Evolutionary conservation across 2,329 filamentous ascomycete species (phyloP), one percentile per base, ranked within the genome.

Genomic region (Colletotrichum tamarilloi): DNA sequence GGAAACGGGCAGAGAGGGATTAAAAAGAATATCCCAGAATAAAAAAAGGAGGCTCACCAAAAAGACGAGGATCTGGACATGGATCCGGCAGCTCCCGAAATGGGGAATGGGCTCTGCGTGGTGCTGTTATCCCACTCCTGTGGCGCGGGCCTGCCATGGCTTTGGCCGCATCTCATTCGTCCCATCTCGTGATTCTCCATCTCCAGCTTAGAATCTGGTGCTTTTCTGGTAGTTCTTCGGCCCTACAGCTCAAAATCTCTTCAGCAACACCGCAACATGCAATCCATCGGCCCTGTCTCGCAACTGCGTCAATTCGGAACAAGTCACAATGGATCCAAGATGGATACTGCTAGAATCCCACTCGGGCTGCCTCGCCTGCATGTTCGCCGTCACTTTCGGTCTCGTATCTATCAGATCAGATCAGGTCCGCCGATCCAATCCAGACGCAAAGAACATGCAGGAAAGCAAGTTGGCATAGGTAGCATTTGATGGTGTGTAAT

Each of bases 111-210:
- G 65, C 69, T 63, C 28, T 14, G 6, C 19, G 57, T 72, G 70
- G 59, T 60, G 57, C 66, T 55, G 66, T 65, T 69, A 46, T 22
- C 59, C 42, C 42, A 22, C 24, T 63, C 12, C 28, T 62, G 38
- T 62, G 52, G 65, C 42, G 58, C 65, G 57, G 42, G 26, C 12
- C 32, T 24, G 16, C 56, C 24, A 38, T 57, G 52, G 67, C 52
- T 57, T 68, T 56, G n/a, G 12, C 22, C 22, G 67, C 42, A 49
- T 59, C 60, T 58, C 9, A 57, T 46, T 62, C 58, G 64, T 57
- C 57, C 35, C 57, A 32, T 68, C 64, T 72, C 52, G 42, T 65
- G 67, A 70, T 73, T 66, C 55, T 66, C 56, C 71, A 70, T 65
- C 35, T 30, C 38, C 62, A 55, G 30, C 49, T 28, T 32, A 22